Evolutionary conservation across 495 filamentous ascomycete genomes (phyloP), one percentile per base, ranked within the genome.

Genomic region (Lasiosphaeriaceae sp.): DNA sequence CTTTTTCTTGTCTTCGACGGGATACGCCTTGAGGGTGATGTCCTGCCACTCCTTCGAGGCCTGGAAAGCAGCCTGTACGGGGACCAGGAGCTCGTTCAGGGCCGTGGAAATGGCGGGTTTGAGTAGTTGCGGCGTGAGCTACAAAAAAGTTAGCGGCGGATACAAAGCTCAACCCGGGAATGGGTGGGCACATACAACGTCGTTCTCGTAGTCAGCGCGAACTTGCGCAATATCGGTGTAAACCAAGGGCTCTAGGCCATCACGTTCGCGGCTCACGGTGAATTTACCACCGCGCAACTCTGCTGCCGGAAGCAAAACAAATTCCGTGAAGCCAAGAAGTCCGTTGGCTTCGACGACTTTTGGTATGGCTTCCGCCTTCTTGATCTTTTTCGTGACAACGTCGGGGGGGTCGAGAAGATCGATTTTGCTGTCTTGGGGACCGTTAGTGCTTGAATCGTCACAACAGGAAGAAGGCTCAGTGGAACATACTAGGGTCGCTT

Each of bases 391-490:
- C 51, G 74, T 69, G 3, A 96, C 83, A 3, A 73, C 67, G 8
- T 95, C 91, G 0, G 86, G 72, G 0, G 81, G 41, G 59, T 98
- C 94, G 5, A 98, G 80, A 8, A 98, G 77, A 69, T 97, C 94
- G 60, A 97, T 96, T 77, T 98, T 96, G 48, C 80, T 87, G 64
- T 90, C 86, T 31, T 82, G 76, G 57, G 83, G 81, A 21, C 73
- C 80, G 16, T 76, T 71, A 56, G 75, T 76, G 77, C n/a, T n/a
- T n/a, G n/a, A n/a, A n/a, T n/a, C n/a, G n/a, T n/a, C n/a, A 84
- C 64, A 34, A 65, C 65, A 21, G 56, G 52, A 22, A 6, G 22
- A 3, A 4, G 3, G n/a, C 6, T 24, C 50, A 46, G 35, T 6
- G 2, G 24, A 11, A 12, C 16, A 24, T 61, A 66, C 62, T 59